Conservation (phyloP, 805 yeast genomes). For the Clavispora vitiphila region DNA sequence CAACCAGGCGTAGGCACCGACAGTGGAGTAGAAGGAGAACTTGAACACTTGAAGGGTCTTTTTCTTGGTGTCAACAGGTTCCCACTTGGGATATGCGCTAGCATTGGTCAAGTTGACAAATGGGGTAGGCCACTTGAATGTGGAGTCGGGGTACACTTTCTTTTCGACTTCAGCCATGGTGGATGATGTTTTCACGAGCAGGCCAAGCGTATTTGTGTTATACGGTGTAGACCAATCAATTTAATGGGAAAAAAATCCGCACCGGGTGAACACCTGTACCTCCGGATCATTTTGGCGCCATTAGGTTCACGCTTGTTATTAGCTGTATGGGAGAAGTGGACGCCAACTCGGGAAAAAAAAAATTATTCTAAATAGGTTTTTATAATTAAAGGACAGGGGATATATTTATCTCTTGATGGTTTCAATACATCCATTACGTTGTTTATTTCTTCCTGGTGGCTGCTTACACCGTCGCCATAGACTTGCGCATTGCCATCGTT, state of each 20-base stretch:
- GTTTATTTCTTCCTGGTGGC: too few species aligned
- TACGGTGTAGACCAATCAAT: slow-evolving; percentile 12
- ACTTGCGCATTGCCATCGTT: too few species aligned
- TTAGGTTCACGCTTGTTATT: too few species aligned
- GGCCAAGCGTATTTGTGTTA: not conserved
- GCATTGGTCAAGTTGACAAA: slow-evolving; percentile 35
- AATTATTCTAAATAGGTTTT: too few species aligned
- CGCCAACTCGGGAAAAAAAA: too few species aligned
- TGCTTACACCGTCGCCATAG: too few species aligned
- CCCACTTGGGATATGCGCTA: slow-evolving; percentile 42
- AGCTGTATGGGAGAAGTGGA: too few species aligned
- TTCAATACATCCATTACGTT: too few species aligned
- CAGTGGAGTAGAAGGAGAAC: slow-evolving; percentile 43
- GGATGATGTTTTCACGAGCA: not conserved
- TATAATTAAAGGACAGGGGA: too few species aligned
- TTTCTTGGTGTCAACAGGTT: slow-evolving; percentile 52
- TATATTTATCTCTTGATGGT: too few species aligned
- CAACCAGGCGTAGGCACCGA: slow-evolving; percentile 46
- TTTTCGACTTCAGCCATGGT: slow-evolving; percentile 20
- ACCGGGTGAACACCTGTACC: slow-evolving; percentile 10
- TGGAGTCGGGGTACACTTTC: slow-evolving; percentile 29
- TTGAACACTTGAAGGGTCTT: slow-evolving; percentile 44
- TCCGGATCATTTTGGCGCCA: not conserved
- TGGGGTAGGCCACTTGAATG: slow-evolving; percentile 38
- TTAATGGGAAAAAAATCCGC: slow-evolving; percentile 10